Base-by-base conservation (phyloP, 768 basidiomycete genomes). In the Rhodotorula sphaerocarpa region DNA sequence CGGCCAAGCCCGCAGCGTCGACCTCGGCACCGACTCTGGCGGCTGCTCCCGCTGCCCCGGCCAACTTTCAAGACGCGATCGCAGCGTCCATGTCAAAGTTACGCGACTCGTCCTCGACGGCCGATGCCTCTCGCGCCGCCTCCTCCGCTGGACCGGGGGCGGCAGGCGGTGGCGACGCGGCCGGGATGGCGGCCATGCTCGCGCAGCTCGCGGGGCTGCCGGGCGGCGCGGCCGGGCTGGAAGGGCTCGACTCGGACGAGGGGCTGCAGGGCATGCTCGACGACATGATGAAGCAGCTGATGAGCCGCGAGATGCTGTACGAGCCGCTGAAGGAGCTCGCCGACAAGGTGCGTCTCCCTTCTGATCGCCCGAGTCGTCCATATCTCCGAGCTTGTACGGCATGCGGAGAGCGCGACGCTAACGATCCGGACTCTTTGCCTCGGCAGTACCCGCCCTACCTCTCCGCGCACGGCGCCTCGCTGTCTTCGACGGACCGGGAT, bases 241-340 rank as follows among this genome's bases (percentile, higher is more conserved):
- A 65, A 21, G 70, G 78, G 33, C 74, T 73, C 3, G 78, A 70
- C 0, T 67, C 60, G n/a, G 74, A 71, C 33, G 73, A 66, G 23
- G 71, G 70, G 31, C 72, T 90, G 18, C 81, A 85, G 46, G 82
- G 79, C 1, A 76, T 90, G 63, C 78, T 93, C 14, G 88, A 91
- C 73, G 80, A 74, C 30, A 86, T 92, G 82, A 88, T 90, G 87
- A 77, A 80, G 27, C 82, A 85, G 74, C 78, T 90, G 30, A 84
- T 89, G 84, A 82, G 80, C 76, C 86, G 88, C 71, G 86, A 88
- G 0, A 78, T 90, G 5, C 76, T 92, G n/a, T 86, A 90, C 67
- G 88, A 90, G 48, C 90, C 90, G 0, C 73, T 92, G 60, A 87
- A 86, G 69, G 90, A 93, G 72, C 75, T 93, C 27, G 76, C 79